A percentile compares a stretch with the other conserved stretches of the same genome.
phyloP scores from a whole-genome alignment of 169 alveolate species.

The Eimeria tenella region DNA sequence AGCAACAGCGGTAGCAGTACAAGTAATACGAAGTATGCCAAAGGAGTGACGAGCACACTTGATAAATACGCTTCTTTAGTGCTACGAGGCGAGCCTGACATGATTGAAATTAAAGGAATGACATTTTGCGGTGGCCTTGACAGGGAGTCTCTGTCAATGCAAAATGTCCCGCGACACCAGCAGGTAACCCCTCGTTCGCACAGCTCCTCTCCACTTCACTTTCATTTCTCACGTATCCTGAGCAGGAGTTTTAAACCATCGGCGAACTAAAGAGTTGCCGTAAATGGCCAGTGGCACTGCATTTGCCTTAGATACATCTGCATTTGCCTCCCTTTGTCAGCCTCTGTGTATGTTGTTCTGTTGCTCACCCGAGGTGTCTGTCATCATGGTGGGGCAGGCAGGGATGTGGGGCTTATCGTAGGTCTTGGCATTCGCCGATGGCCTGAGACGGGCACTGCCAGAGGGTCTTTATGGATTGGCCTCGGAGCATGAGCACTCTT shows the following conservation, averaged over 20 bases:
- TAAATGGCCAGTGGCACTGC: too few relatives aligned
- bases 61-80: constrained; percentile 88
- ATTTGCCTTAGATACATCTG: not conserved
- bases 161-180: constrained; percentile 50
- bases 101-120: constrained; percentile 93
- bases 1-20: not conserved
- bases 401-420: not conserved
- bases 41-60: not conserved
- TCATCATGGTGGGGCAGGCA: not conserved
- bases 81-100: constrained; percentile 88
- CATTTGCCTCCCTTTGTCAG: not conserved
- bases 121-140: constrained; percentile 94
- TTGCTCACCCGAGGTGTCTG: not conserved
- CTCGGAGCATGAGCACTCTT: constrained; percentile 93
- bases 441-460: constrained; percentile 64
- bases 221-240: too few relatives aligned
- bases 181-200: not conserved
- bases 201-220: not conserved
- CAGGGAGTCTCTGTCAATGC: constrained; percentile 81
- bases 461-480: constrained; percentile 86
- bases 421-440: constrained; percentile 49
- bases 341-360: not conserved
- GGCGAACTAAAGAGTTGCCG: too few relatives aligned
- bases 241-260: too few relatives aligned
- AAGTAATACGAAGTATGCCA: not conserved